Conservation (phyloP, 208 protist genomes). For the Lotmaria passim region DNA sequence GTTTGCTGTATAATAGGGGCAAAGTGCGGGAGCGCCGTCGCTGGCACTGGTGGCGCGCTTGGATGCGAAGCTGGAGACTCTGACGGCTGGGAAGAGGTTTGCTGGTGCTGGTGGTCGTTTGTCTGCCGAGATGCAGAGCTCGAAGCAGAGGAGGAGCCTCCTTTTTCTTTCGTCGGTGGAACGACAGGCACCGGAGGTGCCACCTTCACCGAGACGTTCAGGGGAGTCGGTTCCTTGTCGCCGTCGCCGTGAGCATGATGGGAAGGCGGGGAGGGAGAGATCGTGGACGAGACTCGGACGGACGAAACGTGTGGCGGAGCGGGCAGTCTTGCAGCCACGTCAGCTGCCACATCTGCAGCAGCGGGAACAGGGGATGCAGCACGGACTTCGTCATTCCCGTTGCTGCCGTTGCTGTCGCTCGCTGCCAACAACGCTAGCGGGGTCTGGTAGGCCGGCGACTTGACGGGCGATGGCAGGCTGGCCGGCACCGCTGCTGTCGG, state of each 20-base stretch:
- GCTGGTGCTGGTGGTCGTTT: background rate
- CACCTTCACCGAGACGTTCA: no score
- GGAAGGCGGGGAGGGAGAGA: no score
- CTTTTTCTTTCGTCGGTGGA: no score
- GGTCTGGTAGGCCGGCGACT: constrained; percentile 2
- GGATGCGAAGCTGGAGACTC: background rate
- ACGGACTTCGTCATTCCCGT: background rate
- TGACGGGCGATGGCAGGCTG: background rate
- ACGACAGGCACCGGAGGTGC: no score
- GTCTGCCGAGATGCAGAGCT: no score
- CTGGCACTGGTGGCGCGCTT: background rate
- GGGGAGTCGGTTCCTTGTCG: no score
- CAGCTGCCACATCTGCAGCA: no score
- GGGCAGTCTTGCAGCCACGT: no score
- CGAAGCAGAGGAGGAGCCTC: background rate
- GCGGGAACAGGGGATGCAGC: no score
- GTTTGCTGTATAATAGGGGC: constrained; percentile 50
- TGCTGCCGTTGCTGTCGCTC: constrained; percentile 7
- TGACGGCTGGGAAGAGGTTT: background rate
- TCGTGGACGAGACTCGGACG: no score
- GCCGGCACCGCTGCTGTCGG: background rate
- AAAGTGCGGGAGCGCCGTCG: constrained; percentile 16
- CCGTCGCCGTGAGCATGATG: no score
- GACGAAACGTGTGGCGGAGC: no score
- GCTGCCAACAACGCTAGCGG: constrained; percentile 15